Percentiles rank a stretch among this genome's conserved stretches.
These are phyloP conservation scores for Ploettnerulaceae sp. DNA, from an alignment of 2,329 filamentous ascomycete species.

Conservation along the genomic window DNA sequence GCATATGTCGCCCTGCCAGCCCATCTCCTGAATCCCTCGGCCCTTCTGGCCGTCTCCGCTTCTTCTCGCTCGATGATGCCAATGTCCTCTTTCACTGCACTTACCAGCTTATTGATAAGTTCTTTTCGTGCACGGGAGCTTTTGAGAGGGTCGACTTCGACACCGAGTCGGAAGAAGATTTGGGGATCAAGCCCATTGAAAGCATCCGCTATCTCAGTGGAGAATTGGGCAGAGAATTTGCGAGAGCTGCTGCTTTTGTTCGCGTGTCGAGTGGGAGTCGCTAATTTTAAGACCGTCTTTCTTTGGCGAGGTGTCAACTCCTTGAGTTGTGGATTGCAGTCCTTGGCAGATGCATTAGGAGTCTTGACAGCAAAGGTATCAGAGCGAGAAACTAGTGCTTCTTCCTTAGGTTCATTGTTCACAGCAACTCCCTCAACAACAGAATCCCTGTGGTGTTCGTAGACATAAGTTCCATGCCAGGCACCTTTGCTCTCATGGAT, in stretches of 20 bases:
- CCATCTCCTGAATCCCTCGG: conserved; percentile 33
- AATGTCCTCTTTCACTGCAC: conserved; percentile 29
- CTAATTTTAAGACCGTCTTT: conserved; percentile 20
- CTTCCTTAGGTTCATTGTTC: conserved; percentile 3
- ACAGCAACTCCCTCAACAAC: conserved; percentile 4
- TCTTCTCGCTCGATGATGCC: conserved; percentile 27
- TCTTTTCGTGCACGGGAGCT: conserved; percentile 28
- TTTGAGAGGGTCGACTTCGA: conserved; percentile 22
- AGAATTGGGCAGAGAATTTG: conserved; percentile 15
- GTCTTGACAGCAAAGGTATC: conserved; percentile 17
- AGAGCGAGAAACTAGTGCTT: not conserved
- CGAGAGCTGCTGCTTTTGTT: conserved; percentile 20
- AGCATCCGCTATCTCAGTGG: conserved; percentile 11
- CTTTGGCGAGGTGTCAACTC: conserved; percentile 29
- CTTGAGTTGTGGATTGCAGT: not conserved
- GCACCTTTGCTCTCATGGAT: conserved; percentile 30
- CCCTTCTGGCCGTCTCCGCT: conserved; percentile 24
- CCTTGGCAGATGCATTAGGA: conserved; percentile 1
- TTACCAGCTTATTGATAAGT: conserved; percentile 26
- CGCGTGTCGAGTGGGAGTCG: conserved; percentile 16
- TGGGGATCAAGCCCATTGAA: conserved; percentile 25
- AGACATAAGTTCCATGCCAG: conserved; percentile 27
- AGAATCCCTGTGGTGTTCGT: conserved; percentile 11
- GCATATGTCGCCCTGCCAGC: conserved; percentile 27
- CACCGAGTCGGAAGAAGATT: conserved; percentile 29